These are phyloP conservation scores for Apiospora phragmitis DNA, from an alignment of 2,329 filamentous ascomycete genomes.

Conservation along the genomic window DNA sequence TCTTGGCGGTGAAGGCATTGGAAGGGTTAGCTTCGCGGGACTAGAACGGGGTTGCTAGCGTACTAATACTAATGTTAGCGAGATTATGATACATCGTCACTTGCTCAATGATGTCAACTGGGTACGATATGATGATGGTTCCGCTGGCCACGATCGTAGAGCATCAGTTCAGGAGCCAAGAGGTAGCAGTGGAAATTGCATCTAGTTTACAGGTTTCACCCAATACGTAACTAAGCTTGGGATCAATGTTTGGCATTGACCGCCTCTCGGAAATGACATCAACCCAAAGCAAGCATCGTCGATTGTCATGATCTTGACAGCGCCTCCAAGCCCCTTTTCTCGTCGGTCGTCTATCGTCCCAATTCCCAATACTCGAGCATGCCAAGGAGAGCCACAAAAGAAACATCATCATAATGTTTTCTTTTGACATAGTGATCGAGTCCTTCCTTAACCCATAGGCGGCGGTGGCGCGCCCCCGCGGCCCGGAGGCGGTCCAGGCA, in stretches of 20 bases:
- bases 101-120: background rate
- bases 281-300: no score
- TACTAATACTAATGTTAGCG: background rate
- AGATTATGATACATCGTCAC: background rate
- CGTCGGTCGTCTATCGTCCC: no score
- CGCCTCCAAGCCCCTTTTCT: background rate
- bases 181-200: background rate
- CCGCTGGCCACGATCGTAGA: background rate
- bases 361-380: background rate
- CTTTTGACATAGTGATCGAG: background rate
- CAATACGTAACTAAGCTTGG: no score
- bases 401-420: background rate
- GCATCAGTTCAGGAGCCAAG: background rate
- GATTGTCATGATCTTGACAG: background rate
- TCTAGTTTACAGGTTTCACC: background rate
- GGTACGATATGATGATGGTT: background rate
- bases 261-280: no score
- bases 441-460: background rate
- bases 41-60: background rate
- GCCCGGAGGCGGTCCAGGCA: constrained; percentile 5
- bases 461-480: background rate
- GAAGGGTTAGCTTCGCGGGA: constrained; percentile 28
- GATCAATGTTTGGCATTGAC: no score
- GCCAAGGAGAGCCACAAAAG: background rate
- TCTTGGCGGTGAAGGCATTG: constrained; percentile 52